A percentile compares a stretch with the other conserved stretches of the same genome.
phyloP scores from a whole-genome alignment of 2,329 filamentous ascomycete genomes.

The Fusarium sp. region DNA sequence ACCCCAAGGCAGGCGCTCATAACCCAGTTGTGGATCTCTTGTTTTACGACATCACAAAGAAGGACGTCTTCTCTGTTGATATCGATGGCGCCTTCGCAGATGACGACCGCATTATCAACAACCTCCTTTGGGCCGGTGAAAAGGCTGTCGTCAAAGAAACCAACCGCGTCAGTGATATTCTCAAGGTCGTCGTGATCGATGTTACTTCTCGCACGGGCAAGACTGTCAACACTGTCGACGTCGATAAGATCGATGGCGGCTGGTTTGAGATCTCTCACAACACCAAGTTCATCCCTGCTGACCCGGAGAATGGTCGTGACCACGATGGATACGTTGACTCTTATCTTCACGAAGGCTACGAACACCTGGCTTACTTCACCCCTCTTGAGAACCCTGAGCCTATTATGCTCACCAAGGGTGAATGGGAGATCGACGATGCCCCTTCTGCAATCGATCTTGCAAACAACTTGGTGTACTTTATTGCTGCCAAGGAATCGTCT shows the following conservation, averaged over 20 bases:
- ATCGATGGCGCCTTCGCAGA: conserved; percentile 82
- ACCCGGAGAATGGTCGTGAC: conserved; percentile 77
- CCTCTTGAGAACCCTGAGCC: conserved; percentile 87
- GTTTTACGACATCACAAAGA: conserved; percentile 85
- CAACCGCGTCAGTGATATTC: conserved; percentile 91
- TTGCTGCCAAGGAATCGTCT: conserved; percentile 85
- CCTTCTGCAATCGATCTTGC: conserved; percentile 86
- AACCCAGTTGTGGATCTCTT: conserved; percentile 90
- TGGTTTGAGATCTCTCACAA: conserved; percentile 96
- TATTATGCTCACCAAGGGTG: conserved; percentile 84
- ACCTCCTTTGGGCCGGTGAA: conserved; percentile 88
- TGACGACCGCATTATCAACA: conserved; percentile 88
- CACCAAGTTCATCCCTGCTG: conserved; percentile 87
- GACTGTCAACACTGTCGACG: conserved; percentile 81
- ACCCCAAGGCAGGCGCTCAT: conserved; percentile 93
- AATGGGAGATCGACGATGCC: conserved; percentile 91
- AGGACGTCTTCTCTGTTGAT: conserved; percentile 82
- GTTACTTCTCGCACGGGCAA: conserved; percentile 77
- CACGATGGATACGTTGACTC: conserved; percentile 95
- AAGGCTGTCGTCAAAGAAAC: conserved; percentile 91
- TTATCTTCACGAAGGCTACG: conserved; percentile 84
- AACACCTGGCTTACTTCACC: conserved; percentile 93
- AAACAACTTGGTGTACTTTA: conserved; percentile 90
- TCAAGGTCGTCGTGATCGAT: conserved; percentile 89
- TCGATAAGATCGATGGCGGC: conserved; percentile 88